Conservation (phyloP, 805 yeast species). For the Yarrowia sp. region DNA sequence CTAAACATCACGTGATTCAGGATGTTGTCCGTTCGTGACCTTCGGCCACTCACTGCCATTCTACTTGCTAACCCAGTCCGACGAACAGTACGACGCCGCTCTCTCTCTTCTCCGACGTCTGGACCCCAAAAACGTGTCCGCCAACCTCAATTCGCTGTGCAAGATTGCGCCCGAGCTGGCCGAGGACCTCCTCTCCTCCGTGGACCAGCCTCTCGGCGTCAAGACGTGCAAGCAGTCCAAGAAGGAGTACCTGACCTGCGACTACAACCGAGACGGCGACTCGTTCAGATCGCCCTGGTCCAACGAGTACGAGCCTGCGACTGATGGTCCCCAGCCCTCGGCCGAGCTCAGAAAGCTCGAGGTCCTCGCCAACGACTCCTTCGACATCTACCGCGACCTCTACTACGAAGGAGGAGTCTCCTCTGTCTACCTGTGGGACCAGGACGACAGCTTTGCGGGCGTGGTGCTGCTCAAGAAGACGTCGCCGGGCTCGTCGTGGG, state of each 20-base stretch:
- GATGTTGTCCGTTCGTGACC: neutral
- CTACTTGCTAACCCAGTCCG: conserved; percentile 31
- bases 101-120: conserved; percentile 73
- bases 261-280: conserved; percentile 93
- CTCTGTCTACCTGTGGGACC: conserved; percentile 88
- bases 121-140: conserved; percentile 59
- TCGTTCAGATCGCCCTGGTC: conserved; percentile 90
- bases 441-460: conserved; percentile 65
- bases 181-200: conserved; percentile 80
- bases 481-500: conserved; percentile 65
- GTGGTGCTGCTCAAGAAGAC: conserved; percentile 78
- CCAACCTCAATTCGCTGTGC: conserved; percentile 49
- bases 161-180: conserved; percentile 66
- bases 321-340: conserved; percentile 76
- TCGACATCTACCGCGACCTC: conserved; percentile 87
- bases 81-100: conserved; percentile 69
- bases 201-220: conserved; percentile 76
- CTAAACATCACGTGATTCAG: neutral
- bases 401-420: conserved; percentile 94
- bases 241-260: conserved; percentile 78
- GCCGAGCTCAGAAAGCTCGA: conserved; percentile 68
- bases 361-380: conserved; percentile 78
- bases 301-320: conserved; percentile 58
- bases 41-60: neutral
- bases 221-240: conserved; percentile 47